Percentiles rank a stretch among this genome's conserved stretches.
These are phyloP conservation scores for Cadophora luteo-olivacea DNA, from an alignment of 2,329 filamentous ascomycete genomes.

Conservation along the genomic window DNA sequence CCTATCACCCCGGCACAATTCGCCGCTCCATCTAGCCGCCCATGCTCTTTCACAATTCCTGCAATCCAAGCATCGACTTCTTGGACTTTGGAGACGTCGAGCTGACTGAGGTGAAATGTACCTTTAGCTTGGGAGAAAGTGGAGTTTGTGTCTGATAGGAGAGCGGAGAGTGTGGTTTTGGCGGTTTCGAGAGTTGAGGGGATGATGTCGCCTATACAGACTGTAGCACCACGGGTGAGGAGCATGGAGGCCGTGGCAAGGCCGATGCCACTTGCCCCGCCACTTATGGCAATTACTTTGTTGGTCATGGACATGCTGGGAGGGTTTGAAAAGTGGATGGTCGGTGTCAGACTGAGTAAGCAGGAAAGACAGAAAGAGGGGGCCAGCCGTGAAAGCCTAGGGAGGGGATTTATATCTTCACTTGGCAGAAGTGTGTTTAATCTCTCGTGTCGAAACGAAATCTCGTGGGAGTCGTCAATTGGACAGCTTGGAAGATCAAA, in stretches of 20 bases:
- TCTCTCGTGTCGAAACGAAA: too few species aligned
- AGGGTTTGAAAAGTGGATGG: neutral
- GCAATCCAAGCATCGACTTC: conserved; percentile 49
- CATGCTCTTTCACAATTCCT: conserved; percentile 45
- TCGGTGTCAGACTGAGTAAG: too few species aligned
- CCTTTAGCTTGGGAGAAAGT: conserved; percentile 33
- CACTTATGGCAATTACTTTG: conserved; percentile 77
- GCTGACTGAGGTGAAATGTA: conserved; percentile 6
- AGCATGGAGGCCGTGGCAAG: conserved; percentile 69
- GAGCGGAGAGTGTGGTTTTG: conserved; percentile 43
- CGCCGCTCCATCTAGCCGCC: conserved; percentile 52
- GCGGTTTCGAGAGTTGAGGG: conserved; percentile 37
- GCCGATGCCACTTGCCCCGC: conserved; percentile 78
- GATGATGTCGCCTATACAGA: conserved; percentile 38
- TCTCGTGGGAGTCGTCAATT: too few species aligned
- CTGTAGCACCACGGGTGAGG: conserved; percentile 36
- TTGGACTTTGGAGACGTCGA: conserved; percentile 44
- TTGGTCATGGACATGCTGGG: conserved; percentile 43
- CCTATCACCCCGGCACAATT: conserved; percentile 56
- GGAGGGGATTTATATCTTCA: neutral
- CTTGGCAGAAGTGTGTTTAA: neutral
- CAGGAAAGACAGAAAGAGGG: too few species aligned
- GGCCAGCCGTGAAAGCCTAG: too few species aligned
- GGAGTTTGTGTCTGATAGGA: conserved; percentile 33
- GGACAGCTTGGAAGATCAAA: too few species aligned